phyloP scores from a whole-genome alignment of 2,329 filamentous ascomycete genomes.

The Simplicillium sp. region DNA sequence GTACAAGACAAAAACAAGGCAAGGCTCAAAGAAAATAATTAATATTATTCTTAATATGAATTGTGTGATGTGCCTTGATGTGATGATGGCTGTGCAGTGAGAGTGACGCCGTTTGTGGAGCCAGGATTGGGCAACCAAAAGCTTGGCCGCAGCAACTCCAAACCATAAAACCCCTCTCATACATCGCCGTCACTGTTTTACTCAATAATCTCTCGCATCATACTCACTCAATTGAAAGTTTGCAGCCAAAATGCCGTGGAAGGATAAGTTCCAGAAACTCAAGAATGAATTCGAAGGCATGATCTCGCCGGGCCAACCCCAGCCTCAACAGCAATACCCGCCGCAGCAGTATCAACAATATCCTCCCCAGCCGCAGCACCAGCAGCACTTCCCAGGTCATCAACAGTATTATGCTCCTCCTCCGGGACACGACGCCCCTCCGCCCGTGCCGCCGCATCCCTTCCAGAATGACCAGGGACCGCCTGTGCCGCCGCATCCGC shows the following conservation, averaged over 20 bases:
- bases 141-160: too few relatives aligned
- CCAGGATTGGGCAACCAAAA: too few relatives aligned
- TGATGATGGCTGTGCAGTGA: too few relatives aligned
- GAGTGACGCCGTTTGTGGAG: too few relatives aligned
- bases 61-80: too few relatives aligned
- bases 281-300: conserved; percentile 28
- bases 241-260: conserved; percentile 21
- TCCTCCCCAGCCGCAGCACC: conserved; percentile 6
- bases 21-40: too few relatives aligned
- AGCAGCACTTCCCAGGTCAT: neutral
- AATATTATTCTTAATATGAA: too few relatives aligned
- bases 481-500: conserved; percentile 8
- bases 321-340: conserved; percentile 9
- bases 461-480: conserved; percentile 5
- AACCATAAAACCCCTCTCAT: too few relatives aligned
- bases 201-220: neutral
- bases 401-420: neutral
- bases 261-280: conserved; percentile 25
- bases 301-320: conserved; percentile 12
- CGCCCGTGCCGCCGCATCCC: conserved; percentile 9
- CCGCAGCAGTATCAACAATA: conserved; percentile 7
- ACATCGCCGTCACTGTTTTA: neutral
- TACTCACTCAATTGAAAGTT: neutral
- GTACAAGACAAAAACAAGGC: too few relatives aligned
- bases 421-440: conserved; percentile 1